Evolutionary conservation across 345 rosid genomes (phyloP).

Genomic region (Eucalyptus brandiana): DNA sequence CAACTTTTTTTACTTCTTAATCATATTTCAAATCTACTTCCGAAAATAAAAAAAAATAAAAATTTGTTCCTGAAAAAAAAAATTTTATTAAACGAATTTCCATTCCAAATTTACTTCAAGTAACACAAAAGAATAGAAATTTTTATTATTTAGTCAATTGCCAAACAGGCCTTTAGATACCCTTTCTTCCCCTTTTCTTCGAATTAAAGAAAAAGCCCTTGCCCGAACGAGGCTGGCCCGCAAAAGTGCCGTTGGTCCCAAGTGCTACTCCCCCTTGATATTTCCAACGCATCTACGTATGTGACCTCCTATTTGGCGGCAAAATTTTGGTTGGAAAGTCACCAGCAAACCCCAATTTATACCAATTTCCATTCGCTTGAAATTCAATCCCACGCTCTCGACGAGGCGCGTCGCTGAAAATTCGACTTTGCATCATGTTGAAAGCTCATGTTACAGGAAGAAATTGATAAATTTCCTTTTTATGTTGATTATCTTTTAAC

Average conservation of each 20-base stretch:
- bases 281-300: not conserved
- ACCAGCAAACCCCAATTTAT: not conserved
- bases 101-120: rapidly evolving
- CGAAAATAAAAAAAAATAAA: rapidly evolving
- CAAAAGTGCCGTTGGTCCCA: not conserved
- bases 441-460: not conserved
- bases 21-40: rapidly evolving
- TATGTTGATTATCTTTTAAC: not conserved
- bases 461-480: not conserved
- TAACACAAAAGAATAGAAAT: rapidly evolving
- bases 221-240: not conserved
- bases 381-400: not conserved
- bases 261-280: not conserved
- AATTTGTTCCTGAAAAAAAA: rapidly evolving
- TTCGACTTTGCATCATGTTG: not conserved
- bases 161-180: too few relatives aligned
- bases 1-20: rapidly evolving
- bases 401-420: not conserved
- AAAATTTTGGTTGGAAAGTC: not conserved
- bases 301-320: not conserved
- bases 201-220: not conserved
- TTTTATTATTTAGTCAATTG: rapidly evolving
- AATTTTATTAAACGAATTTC: rapidly evolving
- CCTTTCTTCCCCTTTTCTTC: too few relatives aligned
- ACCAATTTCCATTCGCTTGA: not conserved